Base-by-base conservation (phyloP, 163 green algal genomes). In the Volvox carteri region DNA sequence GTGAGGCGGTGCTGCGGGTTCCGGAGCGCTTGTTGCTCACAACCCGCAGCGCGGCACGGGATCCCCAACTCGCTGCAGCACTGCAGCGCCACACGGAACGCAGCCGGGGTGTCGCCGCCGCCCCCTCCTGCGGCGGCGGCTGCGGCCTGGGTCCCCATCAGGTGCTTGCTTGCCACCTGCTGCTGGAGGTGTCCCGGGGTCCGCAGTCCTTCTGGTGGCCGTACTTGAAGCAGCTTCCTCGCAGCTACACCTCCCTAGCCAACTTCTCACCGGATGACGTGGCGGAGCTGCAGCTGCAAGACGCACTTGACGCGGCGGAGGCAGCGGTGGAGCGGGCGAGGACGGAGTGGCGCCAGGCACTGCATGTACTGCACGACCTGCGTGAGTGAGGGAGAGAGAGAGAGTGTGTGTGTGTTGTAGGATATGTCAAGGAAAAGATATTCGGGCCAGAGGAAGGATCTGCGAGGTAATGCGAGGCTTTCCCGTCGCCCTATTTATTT, bases 101-200 rank as follows among this genome's bases (percentile, higher is more conserved):
- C 75, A 48, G 16, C 25, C 72, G 18, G 19, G 19, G 19, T 23
- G 14, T 19, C 56, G 56, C 19, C 19, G 19, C 56, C 56, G 14
- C 56, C 56, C 7, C 7, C 62, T n/a, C 11, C 42, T 65, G 48
- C 4, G 68, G 65, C 78, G 60, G 23, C 37, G 19, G 18, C 1
- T 3, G 44, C 8, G 44, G 7, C 25, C 77, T 85, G 19, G 73
- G 33, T 2, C 33, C 54, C 19, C 21, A 25, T 12, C 90, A 96
- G 94, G 78, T 97, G 0, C 90, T 98, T 4, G 84, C 81, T 0
- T 83, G 92, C 2, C 95, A 97, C 85, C 90, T 98, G 56, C 92
- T 98, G 44, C 74, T 92, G 42, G 95, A 98, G 76, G 75, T 90
- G 0, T 90, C 92, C 33, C 94, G 92, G 50, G 91, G 93, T 1